Percentiles rank a stretch among this genome's conserved stretches.
Conservation (phyloP, 768 basidiomycete species). For the Coprinopsis cinerea region DNA sequence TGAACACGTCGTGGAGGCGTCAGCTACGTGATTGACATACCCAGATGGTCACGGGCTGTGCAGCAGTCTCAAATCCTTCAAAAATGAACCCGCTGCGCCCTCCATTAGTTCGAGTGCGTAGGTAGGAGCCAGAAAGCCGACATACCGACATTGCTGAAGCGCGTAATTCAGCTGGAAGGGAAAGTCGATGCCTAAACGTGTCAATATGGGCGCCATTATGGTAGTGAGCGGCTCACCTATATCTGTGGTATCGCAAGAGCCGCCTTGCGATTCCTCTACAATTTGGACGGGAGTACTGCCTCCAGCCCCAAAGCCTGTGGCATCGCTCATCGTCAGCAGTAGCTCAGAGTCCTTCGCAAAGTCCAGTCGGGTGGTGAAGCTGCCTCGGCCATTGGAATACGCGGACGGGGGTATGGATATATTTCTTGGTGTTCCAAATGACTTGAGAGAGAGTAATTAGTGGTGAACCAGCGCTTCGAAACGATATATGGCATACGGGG, state of each 20-base stretch:
- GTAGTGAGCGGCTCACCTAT: slow-evolving; percentile 26
- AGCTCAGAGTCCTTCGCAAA: slow-evolving; percentile 35
- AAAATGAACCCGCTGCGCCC: slow-evolving; percentile 40
- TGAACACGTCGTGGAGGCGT: background rate
- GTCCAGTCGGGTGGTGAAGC: slow-evolving; percentile 42
- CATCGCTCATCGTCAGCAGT: slow-evolving; percentile 65
- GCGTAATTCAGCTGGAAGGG: slow-evolving; percentile 44
- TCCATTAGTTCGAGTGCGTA: background rate
- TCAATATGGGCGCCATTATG: background rate
- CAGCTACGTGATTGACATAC: slow-evolving; percentile 25
- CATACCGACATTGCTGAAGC: slow-evolving; percentile 59
- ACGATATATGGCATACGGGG: slow-evolving; percentile 46
- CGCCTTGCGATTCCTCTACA: slow-evolving; percentile 41
- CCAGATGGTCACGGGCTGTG: slow-evolving; percentile 48
- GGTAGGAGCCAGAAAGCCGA: slow-evolving; percentile 3
- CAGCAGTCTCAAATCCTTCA: slow-evolving; percentile 37
- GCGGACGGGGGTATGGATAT: slow-evolving; percentile 50
- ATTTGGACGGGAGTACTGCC: slow-evolving; percentile 47
- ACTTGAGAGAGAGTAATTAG: slow-evolving; percentile 1
- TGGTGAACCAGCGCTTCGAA: slow-evolving; percentile 1
- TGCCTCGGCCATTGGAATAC: slow-evolving; percentile 48
- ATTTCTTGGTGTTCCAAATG: slow-evolving; percentile 47
- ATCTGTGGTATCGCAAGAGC: slow-evolving; percentile 44
- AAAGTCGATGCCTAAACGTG: slow-evolving; percentile 33
- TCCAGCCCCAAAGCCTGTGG: slow-evolving; percentile 62